Evolutionary conservation across 2,329 filamentous ascomycete genomes (phyloP).

Genomic region (Xylaria sp.): DNA sequence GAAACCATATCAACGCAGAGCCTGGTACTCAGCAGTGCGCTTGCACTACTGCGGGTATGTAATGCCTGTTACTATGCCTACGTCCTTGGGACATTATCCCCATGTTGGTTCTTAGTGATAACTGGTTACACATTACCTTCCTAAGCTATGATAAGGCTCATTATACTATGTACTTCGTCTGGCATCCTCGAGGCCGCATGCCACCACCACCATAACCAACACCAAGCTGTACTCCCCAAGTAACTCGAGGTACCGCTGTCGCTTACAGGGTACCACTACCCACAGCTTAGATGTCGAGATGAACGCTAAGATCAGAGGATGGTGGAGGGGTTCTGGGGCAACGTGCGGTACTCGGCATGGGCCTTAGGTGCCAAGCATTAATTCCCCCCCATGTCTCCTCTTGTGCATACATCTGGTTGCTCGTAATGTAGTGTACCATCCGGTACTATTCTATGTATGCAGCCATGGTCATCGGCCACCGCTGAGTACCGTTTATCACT

Average conservation of each 20-base stretch:
- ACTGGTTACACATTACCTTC: not conserved
- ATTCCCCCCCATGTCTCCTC: constrained; percentile 42
- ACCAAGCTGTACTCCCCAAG: constrained; percentile 31
- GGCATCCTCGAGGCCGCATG: constrained; percentile 21
- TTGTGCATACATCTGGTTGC: constrained; percentile 40
- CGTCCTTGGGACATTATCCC: constrained; percentile 2
- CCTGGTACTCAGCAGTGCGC: constrained; percentile 7
- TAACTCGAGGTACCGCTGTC: constrained; percentile 44
- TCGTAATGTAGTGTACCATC: constrained; percentile 17
- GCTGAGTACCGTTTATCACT: constrained; percentile 30
- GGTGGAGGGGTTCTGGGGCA: constrained; percentile 42
- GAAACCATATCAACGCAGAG: constrained; percentile 15
- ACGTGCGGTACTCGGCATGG: constrained; percentile 44
- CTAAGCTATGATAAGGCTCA: constrained; percentile 8
- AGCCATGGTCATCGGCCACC: constrained; percentile 26
- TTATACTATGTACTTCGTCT: not conserved
- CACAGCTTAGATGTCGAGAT: constrained; percentile 36
- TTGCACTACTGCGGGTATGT: constrained; percentile 1
- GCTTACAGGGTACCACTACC: constrained; percentile 38
- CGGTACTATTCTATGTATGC: constrained; percentile 13
- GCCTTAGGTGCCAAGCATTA: constrained; percentile 46
- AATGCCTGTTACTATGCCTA: not conserved
- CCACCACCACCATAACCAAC: constrained; percentile 31
- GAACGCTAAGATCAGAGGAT: constrained; percentile 44
- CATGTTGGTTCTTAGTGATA: not conserved